Percentiles rank a stretch among this genome's conserved stretches.
Conservation (phyloP, 108 stramenopile species). For the Nitzschia sp. region DNA sequence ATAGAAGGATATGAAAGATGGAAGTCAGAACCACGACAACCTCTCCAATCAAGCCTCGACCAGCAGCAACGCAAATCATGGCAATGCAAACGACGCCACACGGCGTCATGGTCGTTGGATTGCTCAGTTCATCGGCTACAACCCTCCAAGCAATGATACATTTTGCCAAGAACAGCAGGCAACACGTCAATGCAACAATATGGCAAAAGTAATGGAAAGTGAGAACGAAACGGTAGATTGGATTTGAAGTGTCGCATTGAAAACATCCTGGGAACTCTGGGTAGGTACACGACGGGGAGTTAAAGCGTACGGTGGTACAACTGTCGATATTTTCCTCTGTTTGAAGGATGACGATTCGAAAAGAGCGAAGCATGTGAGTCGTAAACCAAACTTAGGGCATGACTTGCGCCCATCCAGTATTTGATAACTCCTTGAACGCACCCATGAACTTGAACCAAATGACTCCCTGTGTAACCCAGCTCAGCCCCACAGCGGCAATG, state of each 20-base stretch:
- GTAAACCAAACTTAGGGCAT: not conserved
- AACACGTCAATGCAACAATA: slow-evolving; percentile 34
- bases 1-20: slow-evolving; percentile 44
- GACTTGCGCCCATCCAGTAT: not conserved
- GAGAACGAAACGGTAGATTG: slow-evolving; percentile 15
- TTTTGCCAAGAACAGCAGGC: slow-evolving; percentile 45
- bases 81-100: slow-evolving; percentile 66
- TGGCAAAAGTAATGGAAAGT: slow-evolving; percentile 47
- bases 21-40: slow-evolving; percentile 44
- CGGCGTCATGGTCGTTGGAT: slow-evolving; percentile 59
- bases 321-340: slow-evolving; percentile 41
- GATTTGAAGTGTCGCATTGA: slow-evolving; percentile 35
- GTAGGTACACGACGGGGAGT: slow-evolving; percentile 39
- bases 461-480: slow-evolving; percentile 47
- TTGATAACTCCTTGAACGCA: not conserved
- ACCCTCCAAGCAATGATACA: slow-evolving; percentile 41
- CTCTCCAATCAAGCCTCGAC: slow-evolving; percentile 49
- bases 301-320: slow-evolving; percentile 45
- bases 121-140: slow-evolving; percentile 63
- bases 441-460: slow-evolving; percentile 63
- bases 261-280: slow-evolving; percentile 66
- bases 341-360: too few relatives aligned
- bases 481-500: slow-evolving; percentile 51
- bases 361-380: not conserved
- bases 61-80: slow-evolving; percentile 53